Evolutionary conservation across 805 yeast genomes (phyloP), one percentile per base, ranked within the genome.

Genomic region (Maudiozyma bulderi): DNA sequence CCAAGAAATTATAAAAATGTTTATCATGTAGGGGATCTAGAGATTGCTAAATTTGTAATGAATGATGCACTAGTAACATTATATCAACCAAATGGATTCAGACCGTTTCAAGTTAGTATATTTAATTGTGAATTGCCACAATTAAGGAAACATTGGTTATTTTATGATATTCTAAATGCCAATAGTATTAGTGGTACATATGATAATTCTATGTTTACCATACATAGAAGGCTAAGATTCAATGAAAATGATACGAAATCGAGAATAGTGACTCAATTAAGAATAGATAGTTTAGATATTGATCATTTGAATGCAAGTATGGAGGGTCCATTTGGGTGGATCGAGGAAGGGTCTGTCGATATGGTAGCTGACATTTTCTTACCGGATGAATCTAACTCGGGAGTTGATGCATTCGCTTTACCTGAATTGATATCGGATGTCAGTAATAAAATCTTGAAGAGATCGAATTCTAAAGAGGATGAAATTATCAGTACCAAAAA

Each of bases 271-370:
- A 87, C 91, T 1, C 73, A 96, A 42, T 73, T 88, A 52, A 71
- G 98, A 45, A 83, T 90, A 37, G 98, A 93, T 62, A 81, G 88
- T 31, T 76, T 93, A 48, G 82, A 81, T 60, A 77, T 93, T 38
- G 95, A 91, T 56, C 98, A 93, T 66, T 68, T 93, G 50, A 93
- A 93, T 61, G 78, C 86, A 1, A 98, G 97, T 0, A 76, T 86
- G 50, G 81, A 82, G 48, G 99, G 99, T 0, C 96, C 98, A 10
- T 88, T 93, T 66, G 97, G 98, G 6, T 93, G 99, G 99, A 91
- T 93, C 49, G 81, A 87, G 6, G 76, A 78, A 52, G 99, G 99
- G 11, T 81, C 81, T 46, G 98, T 91, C 26, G 97, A 93, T 65
- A 83, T 93, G 82, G 70, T 87, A 54, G 97, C 96, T 7, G 97